Conservation (phyloP, 164 flowering plant species). For the Chimonanthus praecox region DNA sequence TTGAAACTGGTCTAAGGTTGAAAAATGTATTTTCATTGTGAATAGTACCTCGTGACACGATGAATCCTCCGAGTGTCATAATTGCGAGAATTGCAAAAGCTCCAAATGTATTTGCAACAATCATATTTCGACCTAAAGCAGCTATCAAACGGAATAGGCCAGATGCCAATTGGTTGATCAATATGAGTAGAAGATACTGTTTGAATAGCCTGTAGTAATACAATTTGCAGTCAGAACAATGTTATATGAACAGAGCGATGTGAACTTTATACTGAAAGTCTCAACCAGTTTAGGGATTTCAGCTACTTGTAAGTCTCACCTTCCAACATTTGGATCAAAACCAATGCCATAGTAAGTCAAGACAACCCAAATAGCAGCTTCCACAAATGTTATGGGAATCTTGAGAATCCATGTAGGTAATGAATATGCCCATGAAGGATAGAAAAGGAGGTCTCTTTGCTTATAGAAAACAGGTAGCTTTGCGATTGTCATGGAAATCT, state of each 20-base stretch:
- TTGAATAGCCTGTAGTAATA: slow-evolving; percentile 4
- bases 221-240: slow-evolving; percentile 5
- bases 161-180: slow-evolving; percentile 9
- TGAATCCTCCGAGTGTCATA: slow-evolving; percentile 16
- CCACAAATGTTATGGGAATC: slow-evolving; percentile 13
- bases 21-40: neutral
- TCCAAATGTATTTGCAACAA: slow-evolving; percentile 20
- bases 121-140: slow-evolving; percentile 11
- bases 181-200: neutral
- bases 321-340: slow-evolving; percentile 18
- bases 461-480: slow-evolving; percentile 20
- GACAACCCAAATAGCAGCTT: slow-evolving; percentile 11
- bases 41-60: slow-evolving; percentile 13
- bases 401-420: slow-evolving; percentile 17
- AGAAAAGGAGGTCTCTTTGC: slow-evolving; percentile 19
- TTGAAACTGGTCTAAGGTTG: neutral
- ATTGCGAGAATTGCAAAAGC: slow-evolving; percentile 12
- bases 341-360: slow-evolving; percentile 17
- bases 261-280: neutral
- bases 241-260: neutral
- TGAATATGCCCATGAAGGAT: slow-evolving; percentile 16
- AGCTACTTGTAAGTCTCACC: slow-evolving; percentile 6
- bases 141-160: slow-evolving; percentile 13
- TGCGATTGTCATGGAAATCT: slow-evolving; percentile 16
- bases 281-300: neutral